phyloP scores from a whole-genome alignment of 306 rosid species.

The Rubus parviflorus region DNA sequence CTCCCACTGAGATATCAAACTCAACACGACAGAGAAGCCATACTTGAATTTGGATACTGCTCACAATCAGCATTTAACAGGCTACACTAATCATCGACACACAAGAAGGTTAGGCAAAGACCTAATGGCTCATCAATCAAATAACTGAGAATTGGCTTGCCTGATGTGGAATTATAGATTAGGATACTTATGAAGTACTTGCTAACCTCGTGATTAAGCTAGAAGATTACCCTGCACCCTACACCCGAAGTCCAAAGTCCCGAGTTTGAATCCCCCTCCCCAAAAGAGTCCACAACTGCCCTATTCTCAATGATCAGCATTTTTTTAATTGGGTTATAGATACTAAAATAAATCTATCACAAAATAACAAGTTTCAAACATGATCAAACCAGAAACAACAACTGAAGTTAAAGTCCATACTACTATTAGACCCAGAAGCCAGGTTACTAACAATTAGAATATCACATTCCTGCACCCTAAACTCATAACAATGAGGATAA shows the following conservation, averaged over 20 bases:
- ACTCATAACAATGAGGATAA: neutral
- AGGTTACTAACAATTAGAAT: neutral
- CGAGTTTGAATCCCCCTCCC: neutral
- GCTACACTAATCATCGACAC: neutral
- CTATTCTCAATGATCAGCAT: neutral
- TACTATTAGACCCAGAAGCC: too few species aligned
- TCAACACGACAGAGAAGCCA: neutral
- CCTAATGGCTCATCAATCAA: neutral
- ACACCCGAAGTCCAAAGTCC: neutral
- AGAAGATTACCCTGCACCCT: neutral
- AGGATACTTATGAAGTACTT: neutral
- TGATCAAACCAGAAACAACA: neutral
- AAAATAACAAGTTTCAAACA: neutral
- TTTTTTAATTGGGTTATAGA: neutral
- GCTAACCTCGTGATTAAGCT: neutral
- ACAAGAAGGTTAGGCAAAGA: neutral
- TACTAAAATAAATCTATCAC: neutral
- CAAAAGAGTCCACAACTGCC: neutral
- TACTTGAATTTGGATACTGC: neutral
- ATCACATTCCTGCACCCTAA: neutral
- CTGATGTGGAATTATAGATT: neutral
- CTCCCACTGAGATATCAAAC: neutral
- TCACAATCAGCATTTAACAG: neutral
- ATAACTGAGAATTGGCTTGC: neutral
- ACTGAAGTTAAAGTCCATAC: neutral